Base-by-base conservation (phyloP, 2,329 filamentous ascomycete genomes). In the Laburnicola sp. region DNA sequence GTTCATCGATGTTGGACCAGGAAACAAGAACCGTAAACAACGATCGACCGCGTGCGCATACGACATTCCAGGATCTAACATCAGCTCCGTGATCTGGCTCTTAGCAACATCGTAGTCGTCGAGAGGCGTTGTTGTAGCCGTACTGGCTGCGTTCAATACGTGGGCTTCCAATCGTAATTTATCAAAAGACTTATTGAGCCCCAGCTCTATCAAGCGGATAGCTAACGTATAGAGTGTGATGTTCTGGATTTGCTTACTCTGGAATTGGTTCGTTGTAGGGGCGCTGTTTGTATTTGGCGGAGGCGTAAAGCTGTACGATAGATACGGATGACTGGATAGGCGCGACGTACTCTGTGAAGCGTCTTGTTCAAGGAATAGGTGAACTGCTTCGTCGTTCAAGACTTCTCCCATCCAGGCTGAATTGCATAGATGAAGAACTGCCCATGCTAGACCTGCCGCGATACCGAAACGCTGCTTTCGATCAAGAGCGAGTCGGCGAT, bases 181-280 rank as follows among this genome's bases (percentile, higher is more conserved):
- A 8, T 26, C 16, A 21, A 52, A 52, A 10, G 50, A 32, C 6
- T 27, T 37, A 21, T 53, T 48, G 21, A 45, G 35, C 28, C 48
- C 41, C 6, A 57, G 43, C 32, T 57, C 53, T 11, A 57, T 51
- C 3, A 58, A 44, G 23, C 50, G 45, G 31, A 57, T 51, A 16
- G 45, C 53, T 6, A 54, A 30, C 9, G 50, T 38, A 35, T 57
- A 51, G 4, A 58, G 36, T 3, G 39, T 49, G 7, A 37, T 50
- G 47, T 50, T 43, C n/a, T 41, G 48, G 42, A 51, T 51, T 23
- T 46, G 48, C n/a, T 37, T 46, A 27, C 16, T 42, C 16, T 51
- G 41, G 16, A 46, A 51, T 45, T 40, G 35, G 16, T 32, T 16
- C 34, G n/a, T n/a, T 23, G 21, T 11, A 21, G 39, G 8, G 21